Conservation (phyloP, 192 early-diverging fungal species). For the Piromyces finnis region DNA sequence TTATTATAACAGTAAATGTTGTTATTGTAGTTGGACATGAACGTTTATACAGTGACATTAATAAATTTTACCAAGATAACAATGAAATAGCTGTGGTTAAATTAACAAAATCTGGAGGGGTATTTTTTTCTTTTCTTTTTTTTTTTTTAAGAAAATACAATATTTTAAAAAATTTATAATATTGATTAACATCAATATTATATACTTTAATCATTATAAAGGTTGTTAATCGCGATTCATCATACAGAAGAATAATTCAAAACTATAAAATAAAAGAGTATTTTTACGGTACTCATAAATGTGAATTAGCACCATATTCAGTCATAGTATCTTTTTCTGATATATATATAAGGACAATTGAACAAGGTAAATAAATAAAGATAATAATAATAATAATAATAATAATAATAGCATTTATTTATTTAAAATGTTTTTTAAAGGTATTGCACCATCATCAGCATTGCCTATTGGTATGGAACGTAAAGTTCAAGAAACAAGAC, state of each 20-base stretch:
- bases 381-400: background rate
- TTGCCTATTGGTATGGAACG: conserved; percentile 74
- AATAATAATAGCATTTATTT: background rate
- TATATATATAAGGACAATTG: conserved; percentile 56
- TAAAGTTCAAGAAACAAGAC: conserved; percentile 55
- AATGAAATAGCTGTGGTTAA: conserved; percentile 53
- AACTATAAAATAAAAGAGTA: conserved; percentile 68
- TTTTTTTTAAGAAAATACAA: background rate
- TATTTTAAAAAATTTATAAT: no score
- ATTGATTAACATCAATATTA: no score
- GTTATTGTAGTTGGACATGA: conserved; percentile 86
- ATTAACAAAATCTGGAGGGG: conserved; percentile 81
- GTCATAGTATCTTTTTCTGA: conserved; percentile 64
- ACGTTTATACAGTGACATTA: conserved; percentile 72
- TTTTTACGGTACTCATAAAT: conserved; percentile 75
- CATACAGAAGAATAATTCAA: conserved; percentile 47
- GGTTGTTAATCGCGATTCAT: conserved; percentile 72
- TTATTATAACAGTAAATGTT: conserved; percentile 35
- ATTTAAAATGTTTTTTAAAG: conserved; percentile 7
- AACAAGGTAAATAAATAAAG: conserved; percentile 23
- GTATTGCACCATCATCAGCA: conserved; percentile 74
- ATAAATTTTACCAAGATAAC: conserved; percentile 23
- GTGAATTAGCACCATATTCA: conserved; percentile 65
- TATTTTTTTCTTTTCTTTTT: conserved; percentile 12
- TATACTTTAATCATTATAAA: no score